A percentile compares a stretch with the other conserved stretches of the same genome.
Conservation (phyloP, 805 yeast genomes). For the Barnettozyma vustinii region DNA sequence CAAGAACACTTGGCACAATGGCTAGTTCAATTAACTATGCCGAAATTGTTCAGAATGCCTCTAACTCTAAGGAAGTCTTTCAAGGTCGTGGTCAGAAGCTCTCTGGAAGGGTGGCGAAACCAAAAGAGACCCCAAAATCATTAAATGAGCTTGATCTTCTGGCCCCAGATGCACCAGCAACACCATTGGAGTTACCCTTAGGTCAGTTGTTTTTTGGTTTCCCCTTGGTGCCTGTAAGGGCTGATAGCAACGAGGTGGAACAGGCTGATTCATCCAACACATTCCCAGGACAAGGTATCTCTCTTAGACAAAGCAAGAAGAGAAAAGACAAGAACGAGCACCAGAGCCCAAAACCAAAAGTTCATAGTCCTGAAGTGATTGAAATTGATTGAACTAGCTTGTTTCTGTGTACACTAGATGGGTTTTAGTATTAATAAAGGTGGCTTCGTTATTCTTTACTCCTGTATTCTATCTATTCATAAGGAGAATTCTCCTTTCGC, state of each 20-base stretch:
- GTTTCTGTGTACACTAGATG: slow-evolving; percentile 3
- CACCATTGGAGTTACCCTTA: slow-evolving; percentile 66
- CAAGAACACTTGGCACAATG: slow-evolving; percentile 42
- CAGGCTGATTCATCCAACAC: slow-evolving; percentile 19
- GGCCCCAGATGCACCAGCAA: slow-evolving; percentile 59
- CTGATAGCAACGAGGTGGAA: slow-evolving; percentile 29
- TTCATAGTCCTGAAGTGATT: slow-evolving; percentile 71
- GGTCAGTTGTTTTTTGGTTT: slow-evolving; percentile 93
- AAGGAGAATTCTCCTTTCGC: slow-evolving; percentile 8
- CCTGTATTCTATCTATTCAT: neutral
- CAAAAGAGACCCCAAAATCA: slow-evolving; percentile 6
- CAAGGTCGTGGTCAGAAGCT: slow-evolving; percentile 65
- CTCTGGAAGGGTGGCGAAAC: slow-evolving; percentile 48
- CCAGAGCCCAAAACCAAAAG: slow-evolving; percentile 55
- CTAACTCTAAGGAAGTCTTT: slow-evolving; percentile 31
- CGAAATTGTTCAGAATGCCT: slow-evolving; percentile 43
- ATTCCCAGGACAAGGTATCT: slow-evolving; percentile 69
- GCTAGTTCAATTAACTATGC: slow-evolving; percentile 67
- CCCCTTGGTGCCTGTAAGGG: slow-evolving; percentile 52
- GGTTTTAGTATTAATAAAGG: neutral
- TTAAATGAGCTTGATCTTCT: slow-evolving; percentile 35
- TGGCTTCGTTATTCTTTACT: neutral
- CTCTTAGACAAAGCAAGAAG: slow-evolving; percentile 65
- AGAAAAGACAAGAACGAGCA: slow-evolving; percentile 55
- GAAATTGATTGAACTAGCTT: slow-evolving; percentile 53